Conservation (phyloP, 2,329 filamentous ascomycete species). For the Chrysoporthe deuterocubensis region DNA sequence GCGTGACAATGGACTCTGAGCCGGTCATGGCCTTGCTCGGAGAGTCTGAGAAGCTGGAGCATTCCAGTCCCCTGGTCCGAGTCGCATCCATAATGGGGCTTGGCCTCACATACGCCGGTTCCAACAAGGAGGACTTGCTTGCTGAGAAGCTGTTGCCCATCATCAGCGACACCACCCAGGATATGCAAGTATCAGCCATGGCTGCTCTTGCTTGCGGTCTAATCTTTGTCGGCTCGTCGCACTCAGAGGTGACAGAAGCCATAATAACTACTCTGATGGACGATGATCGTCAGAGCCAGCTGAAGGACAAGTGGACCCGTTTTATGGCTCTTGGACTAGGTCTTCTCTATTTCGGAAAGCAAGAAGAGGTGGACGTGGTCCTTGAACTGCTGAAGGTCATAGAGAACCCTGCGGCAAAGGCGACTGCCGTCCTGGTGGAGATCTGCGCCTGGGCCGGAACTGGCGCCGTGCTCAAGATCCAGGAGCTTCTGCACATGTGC, state of each 20-base stretch:
- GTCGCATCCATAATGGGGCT: conserved; percentile 94
- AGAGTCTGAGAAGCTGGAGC: conserved; percentile 77
- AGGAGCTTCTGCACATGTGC: conserved; percentile 96
- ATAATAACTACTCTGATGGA: conserved; percentile 93
- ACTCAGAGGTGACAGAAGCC: conserved; percentile 87
- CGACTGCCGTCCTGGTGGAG: conserved; percentile 91
- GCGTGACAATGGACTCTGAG: conserved; percentile 86
- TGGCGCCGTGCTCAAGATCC: conserved; percentile 93
- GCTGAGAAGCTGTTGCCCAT: conserved; percentile 79
- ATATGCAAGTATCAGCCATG: conserved; percentile 97
- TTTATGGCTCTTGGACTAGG: conserved; percentile 95
- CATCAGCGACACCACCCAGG: conserved; percentile 78
- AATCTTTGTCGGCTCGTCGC: conserved; percentile 89
- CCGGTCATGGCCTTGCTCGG: conserved; percentile 86
- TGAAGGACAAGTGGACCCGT: conserved; percentile 98
- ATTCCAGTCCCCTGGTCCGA: conserved; percentile 76
- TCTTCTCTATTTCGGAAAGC: conserved; percentile 91
- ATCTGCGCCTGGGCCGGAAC: conserved; percentile 99
- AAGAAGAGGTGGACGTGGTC: conserved; percentile 98
- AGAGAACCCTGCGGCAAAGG: conserved; percentile 94
- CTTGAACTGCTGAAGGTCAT: conserved; percentile 96
- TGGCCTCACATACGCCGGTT: conserved; percentile 91
- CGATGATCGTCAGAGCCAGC: conserved; percentile 84
- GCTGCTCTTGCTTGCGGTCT: conserved; percentile 89
- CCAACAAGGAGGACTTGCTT: conserved; percentile 86